Evolutionary conservation across 1,284 basidiomycete species (phyloP), one percentile per base, ranked within the genome.

Genomic region (Cryptococcus sp.): DNA sequence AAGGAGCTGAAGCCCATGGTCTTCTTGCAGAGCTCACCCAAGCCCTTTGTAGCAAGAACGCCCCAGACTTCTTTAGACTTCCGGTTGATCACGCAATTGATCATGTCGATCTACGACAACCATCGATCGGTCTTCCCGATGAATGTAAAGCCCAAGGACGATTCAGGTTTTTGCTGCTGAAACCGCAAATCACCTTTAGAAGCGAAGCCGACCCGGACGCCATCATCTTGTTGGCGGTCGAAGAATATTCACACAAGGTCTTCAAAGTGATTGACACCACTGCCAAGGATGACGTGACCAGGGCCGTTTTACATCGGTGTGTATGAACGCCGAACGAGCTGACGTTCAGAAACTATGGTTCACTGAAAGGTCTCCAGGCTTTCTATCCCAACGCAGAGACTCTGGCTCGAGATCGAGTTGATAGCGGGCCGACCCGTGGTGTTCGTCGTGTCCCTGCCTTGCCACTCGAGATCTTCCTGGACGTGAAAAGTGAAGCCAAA

Each of bases 391-490:
- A 79, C 78, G 3, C 68, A 11, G 59, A 54, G 47, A 64, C 59
- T 13, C 49, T 60, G 32, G 45, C 52, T 21, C 46, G 60, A 36
- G 49, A 59, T 48, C 32, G 54, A 10, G 53, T 75, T 14, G 60
- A 71, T 9, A 14, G 32, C 23, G 56, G 53, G 21, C 24, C 46
- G 7, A 47, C 57, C 18, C 49, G 55, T 79, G 79, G 60, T 7
- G 67, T 74, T n/a, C 70, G 74, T 22, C 36, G 18, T n/a, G 36
- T 39, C 14, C 36, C 36, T n/a, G 78, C 77, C 57, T 83, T 98
- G 19, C 94, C 94, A 3, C 77, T 94, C 14, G 93, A 97, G 73
- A 87, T 94, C 34, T 76, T 94, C 49, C 82, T 93, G 53, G 91
- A 94, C 72, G 79, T 85, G 46, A 82, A 85, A 44, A 88, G 87